Evolutionary conservation across 108 stramenopile species (phyloP), one percentile per base, ranked within the genome.

Genomic region (Skeletonema tropicum): DNA sequence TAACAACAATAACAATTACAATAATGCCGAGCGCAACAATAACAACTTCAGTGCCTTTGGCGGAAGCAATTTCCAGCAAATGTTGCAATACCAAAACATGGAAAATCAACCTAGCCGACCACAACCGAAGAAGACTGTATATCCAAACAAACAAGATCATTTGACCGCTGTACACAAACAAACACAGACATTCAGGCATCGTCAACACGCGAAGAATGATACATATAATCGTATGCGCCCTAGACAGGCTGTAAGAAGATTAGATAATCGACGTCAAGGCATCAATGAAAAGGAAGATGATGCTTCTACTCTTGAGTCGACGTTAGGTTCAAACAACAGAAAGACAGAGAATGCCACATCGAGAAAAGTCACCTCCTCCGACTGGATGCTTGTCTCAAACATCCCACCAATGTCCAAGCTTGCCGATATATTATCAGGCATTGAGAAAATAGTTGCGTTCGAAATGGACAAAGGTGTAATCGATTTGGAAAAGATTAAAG

Each of bases 391-490:
- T 38, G 62, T 83, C 62, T 60, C 76, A 12, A 74, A 73, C 30
- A 79, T 57, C 25, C 82, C 82, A 39, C 66, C 66, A 32, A 74
- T 59, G 71, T 83, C 82, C 21, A 77, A 78, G 19, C 45, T 83
- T 23, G 73, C 76, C 5, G 82, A 83, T 70, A 35, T 83, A 46
- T 19, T 70, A 38, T 66, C 70, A 19, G 61, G 81, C 52, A 72
- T 83, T 38, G 35, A 55, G 31, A 39, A 64, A 41, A 79, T 83
- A 41, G 38, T 83, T 2, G 62, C 73, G 5, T 70, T 57, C 48
- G 82, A 83, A 59, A 26, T 78, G 23, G 52, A 78, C 9, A 83
- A 79, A 41, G 82, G 82, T 7, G 77, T 83, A 21, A 74, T 83
- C 15, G 77, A 83, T 65, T 33, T 78, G 41, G 77, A 83, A 9